Conservation (phyloP, 495 filamentous ascomycete species). For the Aspergillus asperescens region DNA sequence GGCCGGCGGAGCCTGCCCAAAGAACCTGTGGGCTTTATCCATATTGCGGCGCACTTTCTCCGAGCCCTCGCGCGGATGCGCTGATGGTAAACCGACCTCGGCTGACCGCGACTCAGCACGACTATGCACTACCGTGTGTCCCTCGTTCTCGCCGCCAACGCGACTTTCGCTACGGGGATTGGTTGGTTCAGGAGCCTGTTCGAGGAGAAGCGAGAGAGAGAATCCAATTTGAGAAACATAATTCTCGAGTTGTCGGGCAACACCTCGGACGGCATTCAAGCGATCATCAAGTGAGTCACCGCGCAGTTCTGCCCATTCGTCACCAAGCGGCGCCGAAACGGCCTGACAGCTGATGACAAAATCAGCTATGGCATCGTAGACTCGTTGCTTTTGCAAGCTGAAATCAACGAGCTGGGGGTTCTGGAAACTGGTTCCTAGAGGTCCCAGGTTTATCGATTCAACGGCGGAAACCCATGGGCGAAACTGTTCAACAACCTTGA, state of each 20-base stretch:
- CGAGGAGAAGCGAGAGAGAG: slow-evolving; percentile 78
- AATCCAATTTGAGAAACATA: slow-evolving; percentile 83
- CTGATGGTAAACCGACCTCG: slow-evolving; percentile 57
- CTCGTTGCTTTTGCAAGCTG: slow-evolving; percentile 78
- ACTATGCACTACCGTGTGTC: slow-evolving; percentile 23
- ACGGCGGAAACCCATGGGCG: slow-evolving; percentile 80
- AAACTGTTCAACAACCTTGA: slow-evolving; percentile 77
- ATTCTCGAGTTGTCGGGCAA: slow-evolving; percentile 74
- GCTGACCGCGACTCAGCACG: slow-evolving; percentile 35
- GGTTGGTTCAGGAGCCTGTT: slow-evolving; percentile 57
- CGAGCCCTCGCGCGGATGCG: slow-evolving; percentile 54
- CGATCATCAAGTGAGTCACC: slow-evolving; percentile 89
- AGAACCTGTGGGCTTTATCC: slow-evolving; percentile 81
- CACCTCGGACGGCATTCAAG: slow-evolving; percentile 67
- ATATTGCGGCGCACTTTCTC: slow-evolving; percentile 62
- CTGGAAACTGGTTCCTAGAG: slow-evolving; percentile 66
- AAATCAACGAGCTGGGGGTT: slow-evolving; percentile 86
- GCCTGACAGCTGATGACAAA: slow-evolving; percentile 80
- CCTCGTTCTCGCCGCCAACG: slow-evolving; percentile 30
- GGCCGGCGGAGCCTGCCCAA: slow-evolving; percentile 72
- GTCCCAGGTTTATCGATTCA: slow-evolving; percentile 80
- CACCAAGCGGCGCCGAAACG: slow-evolving; percentile 79
- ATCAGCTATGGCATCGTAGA: slow-evolving; percentile 90
- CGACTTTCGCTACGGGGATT: slow-evolving; percentile 33
- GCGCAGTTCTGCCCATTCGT: slow-evolving; percentile 92